Conservation (phyloP, 2,329 filamentous ascomycete genomes). For the Cladophialophora psammophila region DNA sequence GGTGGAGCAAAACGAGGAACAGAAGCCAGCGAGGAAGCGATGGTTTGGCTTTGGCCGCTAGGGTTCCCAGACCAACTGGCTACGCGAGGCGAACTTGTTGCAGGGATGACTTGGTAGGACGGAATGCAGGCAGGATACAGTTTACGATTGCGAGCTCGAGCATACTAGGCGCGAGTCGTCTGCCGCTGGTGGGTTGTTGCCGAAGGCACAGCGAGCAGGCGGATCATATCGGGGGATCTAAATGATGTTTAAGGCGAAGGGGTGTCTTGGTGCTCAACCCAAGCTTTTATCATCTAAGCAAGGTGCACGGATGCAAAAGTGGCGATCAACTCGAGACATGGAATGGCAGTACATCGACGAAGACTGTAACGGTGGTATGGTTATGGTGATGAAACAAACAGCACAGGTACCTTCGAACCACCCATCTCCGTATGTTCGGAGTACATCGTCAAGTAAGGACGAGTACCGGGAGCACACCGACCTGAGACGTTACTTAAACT, state of each 20-base stretch:
- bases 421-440: too few species aligned
- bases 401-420: not conserved
- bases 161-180: not conserved
- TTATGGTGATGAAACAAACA: not conserved
- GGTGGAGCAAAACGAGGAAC: conserved; percentile 42
- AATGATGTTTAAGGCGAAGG: not conserved
- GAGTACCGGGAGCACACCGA: too few species aligned
- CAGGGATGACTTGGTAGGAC: not conserved
- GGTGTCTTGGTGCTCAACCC: not conserved
- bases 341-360: not conserved
- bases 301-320: not conserved
- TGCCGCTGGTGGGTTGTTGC: not conserved
- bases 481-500: too few species aligned
- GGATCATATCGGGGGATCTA: not conserved
- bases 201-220: too few species aligned
- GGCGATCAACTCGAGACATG: not conserved
- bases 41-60: conserved; percentile 75
- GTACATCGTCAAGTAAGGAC: too few species aligned
- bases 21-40: conserved; percentile 68
- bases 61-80: too few species aligned
- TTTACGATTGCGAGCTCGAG: not conserved
- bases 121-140: not conserved
- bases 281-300: not conserved
- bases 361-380: not conserved
- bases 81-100: too few species aligned